Evolutionary conservation across 2,329 filamentous ascomycete species (phyloP), one percentile per base, ranked within the genome.

Genomic region (Fusarium humuli): DNA sequence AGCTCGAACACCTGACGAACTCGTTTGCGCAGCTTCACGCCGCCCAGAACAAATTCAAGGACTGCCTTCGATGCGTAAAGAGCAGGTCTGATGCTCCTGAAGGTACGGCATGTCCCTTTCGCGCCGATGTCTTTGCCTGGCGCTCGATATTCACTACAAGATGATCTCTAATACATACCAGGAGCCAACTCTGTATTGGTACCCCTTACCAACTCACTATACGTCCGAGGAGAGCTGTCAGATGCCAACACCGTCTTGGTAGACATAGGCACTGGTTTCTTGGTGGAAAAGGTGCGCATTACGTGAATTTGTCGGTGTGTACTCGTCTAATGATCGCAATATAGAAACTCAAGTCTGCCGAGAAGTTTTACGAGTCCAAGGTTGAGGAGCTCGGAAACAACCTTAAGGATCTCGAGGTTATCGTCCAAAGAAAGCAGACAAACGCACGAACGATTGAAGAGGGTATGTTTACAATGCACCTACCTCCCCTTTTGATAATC

Each of bases 131-230:
- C 16, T 48, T 44, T 7, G 22, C 40, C 20, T 18, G 44, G 44
- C 34, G 32, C 47, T 37, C 46, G 48, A 41, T n/a, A 7, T 20
- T 14, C 23, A 5, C 46, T 27, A 57, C 13, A 10, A 18, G 32
- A 46, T 18, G 32, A 40, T 27, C 2, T 45, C 62, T 75, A 48
- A 75, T 68, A 52, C 52, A 27, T 34, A 30, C 18, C 52, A 78
- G 77, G 72, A 34, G 75, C 77, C 52, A 85, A 88, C 80, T 85
- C 81, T 10, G 91, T 98, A 49, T 88, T 99, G 22, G 94, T 99
- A n/a, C 96, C 97, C 0, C 83, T 99, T 67, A 99, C 96, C 14
- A 96, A 93, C 75, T 98, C 94, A 1, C 87, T 99, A 30, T 99
- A 99, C 81, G 95, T 99, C 18, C 92, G 92, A 27, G 97, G 95